Evolutionary conservation across 2,329 filamentous ascomycete species (phyloP).

Genomic region (Clonostachys rhizophaga): DNA sequence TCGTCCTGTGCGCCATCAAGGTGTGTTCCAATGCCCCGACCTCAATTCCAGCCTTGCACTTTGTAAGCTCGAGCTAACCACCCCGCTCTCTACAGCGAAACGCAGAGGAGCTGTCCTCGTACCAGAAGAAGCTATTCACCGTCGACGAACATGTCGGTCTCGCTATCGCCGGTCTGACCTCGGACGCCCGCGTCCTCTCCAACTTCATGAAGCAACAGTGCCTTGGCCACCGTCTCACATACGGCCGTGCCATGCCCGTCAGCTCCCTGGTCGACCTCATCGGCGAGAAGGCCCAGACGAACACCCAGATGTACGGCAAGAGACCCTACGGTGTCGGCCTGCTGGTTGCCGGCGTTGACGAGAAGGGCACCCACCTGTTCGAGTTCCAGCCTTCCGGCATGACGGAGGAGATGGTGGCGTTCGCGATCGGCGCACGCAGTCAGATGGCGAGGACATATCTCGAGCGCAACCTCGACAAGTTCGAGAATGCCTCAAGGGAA

Average conservation of each 20-base stretch:
- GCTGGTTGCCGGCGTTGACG: constrained; percentile 89
- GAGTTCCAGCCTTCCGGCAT: constrained; percentile 97
- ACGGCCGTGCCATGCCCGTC: constrained; percentile 88
- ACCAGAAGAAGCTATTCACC: constrained; percentile 98
- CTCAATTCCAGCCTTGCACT: constrained; percentile 5
- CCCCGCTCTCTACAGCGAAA: constrained; percentile 63
- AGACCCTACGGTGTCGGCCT: constrained; percentile 94
- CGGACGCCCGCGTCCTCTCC: constrained; percentile 96
- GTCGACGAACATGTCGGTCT: constrained; percentile 95
- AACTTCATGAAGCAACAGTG: constrained; percentile 99
- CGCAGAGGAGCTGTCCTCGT: constrained; percentile 97
- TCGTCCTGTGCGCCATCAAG: constrained; percentile 94
- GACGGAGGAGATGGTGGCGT: constrained; percentile 95
- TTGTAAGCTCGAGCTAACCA: background rate
- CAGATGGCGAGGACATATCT: constrained; percentile 98
- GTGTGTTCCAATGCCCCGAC: constrained; percentile 37
- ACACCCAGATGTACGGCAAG: constrained; percentile 96
- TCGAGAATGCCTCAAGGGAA: constrained; percentile 71
- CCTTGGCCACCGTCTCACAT: constrained; percentile 90
- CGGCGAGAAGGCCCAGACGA: constrained; percentile 92
- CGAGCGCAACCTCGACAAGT: constrained; percentile 84
- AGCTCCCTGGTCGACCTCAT: constrained; percentile 88
- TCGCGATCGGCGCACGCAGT: constrained; percentile 90
- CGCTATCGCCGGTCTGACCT: constrained; percentile 93
- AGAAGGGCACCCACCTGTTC: constrained; percentile 90